Percentiles rank a stretch among this genome's conserved stretches.
phyloP scores from a whole-genome alignment of 495 filamentous ascomycete species.

The Platismatia glauca region DNA sequence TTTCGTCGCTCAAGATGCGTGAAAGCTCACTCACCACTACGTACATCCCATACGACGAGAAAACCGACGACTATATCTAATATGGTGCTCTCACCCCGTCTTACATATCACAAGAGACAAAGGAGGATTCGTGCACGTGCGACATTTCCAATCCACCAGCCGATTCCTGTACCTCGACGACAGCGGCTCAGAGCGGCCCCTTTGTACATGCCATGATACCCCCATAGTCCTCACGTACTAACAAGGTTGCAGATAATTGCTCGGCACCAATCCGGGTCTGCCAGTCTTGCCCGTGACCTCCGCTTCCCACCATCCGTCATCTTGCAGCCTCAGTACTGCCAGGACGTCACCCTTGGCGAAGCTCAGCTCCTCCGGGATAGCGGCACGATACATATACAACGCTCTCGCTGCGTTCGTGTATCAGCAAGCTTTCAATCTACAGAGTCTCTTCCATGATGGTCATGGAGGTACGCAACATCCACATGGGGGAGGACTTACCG shows the following conservation, averaged over 20 bases:
- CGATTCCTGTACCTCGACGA: background rate
- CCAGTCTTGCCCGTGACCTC: constrained; percentile 73
- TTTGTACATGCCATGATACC: background rate
- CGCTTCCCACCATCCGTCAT: constrained; percentile 99
- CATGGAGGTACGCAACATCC: background rate
- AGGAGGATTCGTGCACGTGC: background rate
- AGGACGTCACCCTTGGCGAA: constrained; percentile 90
- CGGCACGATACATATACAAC: constrained; percentile 86
- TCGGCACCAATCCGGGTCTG: constrained; percentile 79
- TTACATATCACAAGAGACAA: background rate
- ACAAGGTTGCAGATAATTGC: constrained; percentile 85
- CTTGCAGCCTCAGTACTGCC: constrained; percentile 82
- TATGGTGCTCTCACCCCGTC: background rate
- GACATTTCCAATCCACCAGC: background rate
- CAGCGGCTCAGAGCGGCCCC: background rate
- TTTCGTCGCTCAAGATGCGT: background rate
- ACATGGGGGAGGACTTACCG: constrained; percentile 50
- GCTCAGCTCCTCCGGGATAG: constrained; percentile 88
- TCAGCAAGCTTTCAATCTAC: constrained; percentile 8
- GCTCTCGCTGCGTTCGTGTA: constrained; percentile 58
- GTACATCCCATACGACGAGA: no score
- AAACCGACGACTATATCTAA: background rate
- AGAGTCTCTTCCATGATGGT: background rate
- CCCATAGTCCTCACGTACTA: constrained; percentile 26
- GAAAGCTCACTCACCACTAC: no score